Evolutionary conservation across 164 flowering plant genomes (phyloP).

Genomic region (Berberis thunbergii): DNA sequence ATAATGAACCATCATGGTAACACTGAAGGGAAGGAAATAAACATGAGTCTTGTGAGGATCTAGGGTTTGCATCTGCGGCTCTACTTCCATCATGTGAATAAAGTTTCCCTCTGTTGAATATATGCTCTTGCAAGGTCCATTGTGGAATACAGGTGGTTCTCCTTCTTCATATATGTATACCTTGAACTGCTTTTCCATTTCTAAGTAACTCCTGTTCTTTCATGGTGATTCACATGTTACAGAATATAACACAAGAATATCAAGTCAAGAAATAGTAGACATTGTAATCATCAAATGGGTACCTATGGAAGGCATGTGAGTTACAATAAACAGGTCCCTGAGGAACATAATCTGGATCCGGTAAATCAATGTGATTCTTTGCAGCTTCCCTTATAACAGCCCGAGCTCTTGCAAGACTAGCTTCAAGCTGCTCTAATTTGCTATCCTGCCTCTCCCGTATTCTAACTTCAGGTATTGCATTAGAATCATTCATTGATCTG

Average conservation of each 20-base stretch:
- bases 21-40: constrained; percentile 46
- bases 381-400: constrained; percentile 26
- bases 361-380: constrained; percentile 1
- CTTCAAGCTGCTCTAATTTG: constrained; percentile 23
- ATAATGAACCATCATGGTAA: constrained; percentile 28
- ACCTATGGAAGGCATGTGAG: constrained; percentile 30
- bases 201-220: constrained; percentile 48
- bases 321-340: constrained; percentile 32
- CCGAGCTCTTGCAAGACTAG: constrained; percentile 23
- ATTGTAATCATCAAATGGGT: neutral
- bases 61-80: constrained; percentile 16
- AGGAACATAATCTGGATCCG: constrained; percentile 26
- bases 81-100: constrained; percentile 47
- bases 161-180: constrained; percentile 66
- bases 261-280: neutral
- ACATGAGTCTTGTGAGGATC: constrained; percentile 40
- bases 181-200: constrained; percentile 66
- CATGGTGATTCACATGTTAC: neutral
- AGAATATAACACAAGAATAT: neutral
- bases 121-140: constrained; percentile 60
- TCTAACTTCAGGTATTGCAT: neutral
- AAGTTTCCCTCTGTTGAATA: constrained; percentile 64
- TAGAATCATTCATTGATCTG: neutral
- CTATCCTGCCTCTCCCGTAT: neutral
- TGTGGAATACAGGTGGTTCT: constrained; percentile 55